A percentile compares a stretch with the other conserved stretches of the same genome.
Evolutionary conservation across 371 early-diverging fungal genomes (phyloP).

Genomic region (Capniomyces stellatus): DNA sequence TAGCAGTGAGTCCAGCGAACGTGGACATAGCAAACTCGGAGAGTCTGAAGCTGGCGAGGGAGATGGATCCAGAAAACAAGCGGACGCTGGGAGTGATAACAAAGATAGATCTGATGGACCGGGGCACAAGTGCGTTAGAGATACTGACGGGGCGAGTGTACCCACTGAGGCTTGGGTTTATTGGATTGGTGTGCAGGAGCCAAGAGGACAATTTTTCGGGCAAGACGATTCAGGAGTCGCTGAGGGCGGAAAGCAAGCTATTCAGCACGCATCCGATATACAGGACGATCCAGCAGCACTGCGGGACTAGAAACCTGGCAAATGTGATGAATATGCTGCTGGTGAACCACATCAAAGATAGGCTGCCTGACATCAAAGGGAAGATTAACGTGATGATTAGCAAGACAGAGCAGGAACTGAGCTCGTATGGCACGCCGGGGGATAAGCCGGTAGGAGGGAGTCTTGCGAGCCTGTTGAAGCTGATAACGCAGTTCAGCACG

Average conservation of each 20-base stretch:
- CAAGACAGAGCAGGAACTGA: conserved; percentile 60
- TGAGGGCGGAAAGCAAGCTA: conserved; percentile 56
- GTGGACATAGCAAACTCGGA: conserved; percentile 87
- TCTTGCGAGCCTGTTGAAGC: conserved; percentile 47
- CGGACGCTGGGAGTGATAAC: conserved; percentile 86
- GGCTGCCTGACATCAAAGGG: conserved; percentile 61
- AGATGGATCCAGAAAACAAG: conserved; percentile 72
- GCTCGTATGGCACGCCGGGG: conserved; percentile 42
- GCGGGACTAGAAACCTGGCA: conserved; percentile 67
- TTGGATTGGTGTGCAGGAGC: conserved; percentile 79
- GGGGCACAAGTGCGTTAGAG: conserved; percentile 77
- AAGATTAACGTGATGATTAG: conserved; percentile 56
- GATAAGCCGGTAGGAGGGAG: conserved; percentile 34
- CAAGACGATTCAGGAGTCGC: conserved; percentile 57
- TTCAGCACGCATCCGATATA: conserved; percentile 70
- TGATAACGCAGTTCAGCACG: conserved; percentile 61
- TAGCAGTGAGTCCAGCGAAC: conserved; percentile 88
- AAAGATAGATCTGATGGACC: conserved; percentile 91
- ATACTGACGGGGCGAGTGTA: conserved; percentile 65
- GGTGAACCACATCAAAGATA: conserved; percentile 61
- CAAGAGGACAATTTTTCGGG: conserved; percentile 71
- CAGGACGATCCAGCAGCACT: conserved; percentile 53
- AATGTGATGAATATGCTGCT: conserved; percentile 61
- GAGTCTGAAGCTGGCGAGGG: conserved; percentile 76
- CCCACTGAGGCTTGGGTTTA: conserved; percentile 73